These are phyloP conservation scores for Trichocomaceae sp. DNA, from an alignment of 2,329 filamentous ascomycete genomes.

Conservation along the genomic window DNA sequence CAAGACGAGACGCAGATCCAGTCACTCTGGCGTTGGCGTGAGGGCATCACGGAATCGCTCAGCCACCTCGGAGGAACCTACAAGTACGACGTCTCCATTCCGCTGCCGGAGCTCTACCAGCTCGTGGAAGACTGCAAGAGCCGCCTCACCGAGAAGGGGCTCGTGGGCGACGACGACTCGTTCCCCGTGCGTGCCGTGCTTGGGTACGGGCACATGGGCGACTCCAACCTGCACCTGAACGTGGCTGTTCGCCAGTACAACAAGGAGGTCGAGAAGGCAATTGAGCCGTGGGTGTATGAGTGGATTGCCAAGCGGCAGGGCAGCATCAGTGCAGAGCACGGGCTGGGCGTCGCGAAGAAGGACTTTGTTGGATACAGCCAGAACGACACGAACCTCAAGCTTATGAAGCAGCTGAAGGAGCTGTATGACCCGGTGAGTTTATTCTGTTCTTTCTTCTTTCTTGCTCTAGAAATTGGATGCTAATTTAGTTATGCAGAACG, in stretches of 20 bases:
- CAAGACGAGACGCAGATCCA: conserved; percentile 87
- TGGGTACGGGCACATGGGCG: conserved; percentile 97
- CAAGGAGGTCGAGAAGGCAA: conserved; percentile 72
- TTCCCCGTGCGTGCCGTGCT: conserved; percentile 83
- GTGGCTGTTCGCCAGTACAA: conserved; percentile 76
- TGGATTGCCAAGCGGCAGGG: conserved; percentile 85
- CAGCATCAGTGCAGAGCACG: conserved; percentile 95
- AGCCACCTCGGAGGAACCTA: conserved; percentile 92
- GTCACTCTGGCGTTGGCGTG: conserved; percentile 83
- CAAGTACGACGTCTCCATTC: conserved; percentile 97
- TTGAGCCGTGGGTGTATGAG: conserved; percentile 96
- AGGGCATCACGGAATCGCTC: conserved; percentile 83
- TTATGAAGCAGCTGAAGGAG: conserved; percentile 95
- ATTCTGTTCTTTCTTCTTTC: background rate
- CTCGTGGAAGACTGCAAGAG: conserved; percentile 79
- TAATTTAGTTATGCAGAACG: conserved; percentile 62
- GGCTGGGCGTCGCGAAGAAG: conserved; percentile 90
- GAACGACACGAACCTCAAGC: conserved; percentile 72
- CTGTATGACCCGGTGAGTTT: conserved; percentile 83
- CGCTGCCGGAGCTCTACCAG: conserved; percentile 75
- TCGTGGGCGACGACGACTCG: conserved; percentile 68
- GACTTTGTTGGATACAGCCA: conserved; percentile 90
- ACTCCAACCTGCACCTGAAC: conserved; percentile 92
- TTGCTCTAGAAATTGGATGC: background rate
- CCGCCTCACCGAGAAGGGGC: conserved; percentile 64